These are phyloP conservation scores for Fraxinus pennsylvanica DNA, from an alignment of 257 asterid genomes.

Conservation along the genomic window DNA sequence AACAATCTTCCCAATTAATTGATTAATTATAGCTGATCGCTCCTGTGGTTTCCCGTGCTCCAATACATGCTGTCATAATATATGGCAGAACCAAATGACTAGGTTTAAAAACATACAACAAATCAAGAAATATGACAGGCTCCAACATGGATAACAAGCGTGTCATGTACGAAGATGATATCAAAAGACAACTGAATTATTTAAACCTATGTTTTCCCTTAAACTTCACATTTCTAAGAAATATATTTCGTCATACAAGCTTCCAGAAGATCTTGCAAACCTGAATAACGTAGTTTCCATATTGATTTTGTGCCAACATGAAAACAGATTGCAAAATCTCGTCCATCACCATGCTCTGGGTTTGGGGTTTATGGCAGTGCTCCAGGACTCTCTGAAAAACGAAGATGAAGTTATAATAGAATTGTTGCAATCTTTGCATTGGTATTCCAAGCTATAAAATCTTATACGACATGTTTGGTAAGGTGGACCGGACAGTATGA, in stretches of 20 bases:
- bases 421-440: slow-evolving; percentile 10
- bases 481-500: background rate
- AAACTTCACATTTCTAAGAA: background rate
- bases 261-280: slow-evolving; percentile 34
- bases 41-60: slow-evolving; percentile 81
- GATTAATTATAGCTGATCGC: slow-evolving; percentile 55
- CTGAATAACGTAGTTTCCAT: slow-evolving; percentile 87
- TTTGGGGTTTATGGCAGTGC: slow-evolving; percentile 59
- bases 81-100: slow-evolving; percentile 16
- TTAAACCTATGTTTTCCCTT: background rate
- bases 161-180: background rate
- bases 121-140: background rate
- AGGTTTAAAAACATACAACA: slow-evolving; percentile 1
- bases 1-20: slow-evolving; percentile 69
- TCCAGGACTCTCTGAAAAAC: slow-evolving; percentile 70
- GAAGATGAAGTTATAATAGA: slow-evolving; percentile 28
- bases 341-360: slow-evolving; percentile 68
- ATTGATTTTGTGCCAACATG: slow-evolving; percentile 83
- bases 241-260: background rate
- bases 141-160: background rate
- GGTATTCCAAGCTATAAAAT: background rate
- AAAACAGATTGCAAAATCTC: slow-evolving; percentile 65
- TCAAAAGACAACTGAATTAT: background rate
- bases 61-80: slow-evolving; percentile 61
- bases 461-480: background rate